Base-by-base conservation (phyloP, 1,284 basidiomycete species). In the Taiwanofungus camphoratus region DNA sequence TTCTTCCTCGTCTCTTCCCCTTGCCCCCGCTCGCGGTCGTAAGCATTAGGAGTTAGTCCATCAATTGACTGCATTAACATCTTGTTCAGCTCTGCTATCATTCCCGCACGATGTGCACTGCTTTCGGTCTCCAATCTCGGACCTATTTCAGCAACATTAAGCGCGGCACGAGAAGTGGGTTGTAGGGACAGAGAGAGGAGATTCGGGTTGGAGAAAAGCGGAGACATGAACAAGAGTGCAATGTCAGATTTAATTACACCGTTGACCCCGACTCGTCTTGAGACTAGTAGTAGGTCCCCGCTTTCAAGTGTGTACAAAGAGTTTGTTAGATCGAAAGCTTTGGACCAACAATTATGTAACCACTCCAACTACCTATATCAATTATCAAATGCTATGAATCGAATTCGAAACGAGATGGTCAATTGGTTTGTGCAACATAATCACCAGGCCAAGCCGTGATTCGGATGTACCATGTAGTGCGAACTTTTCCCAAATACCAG, bases 31-130 rank as follows among this genome's bases (percentile, higher is more conserved):
- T 42, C 3, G 20, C 21, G 3, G 20, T 7, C 20, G 1, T 15
- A 19, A 3, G 24, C 31, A 9, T 19, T 23, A 18, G 26, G 0
- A 20, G 22, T 1, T 29, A 57, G 42, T 21, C 57, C 54, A 12
- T 51, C 56, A 13, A 61, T 45, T 2, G 57, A 56, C 23, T 57
- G 45, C 46, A 60, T 62, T 30, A 62, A 21, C n/a, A 59, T 49
- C 24, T 42, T 50, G 26, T 61, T 56, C 13, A 62, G 49, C 4
- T 54, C 46, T 5, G 47, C 43, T n/a, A 57, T 43, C 40, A 59
- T 46, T 13, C 41, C 49, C 6, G 7, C 16, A 30, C 34, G 18
- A 13, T 33, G 11, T 8, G 31, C 31, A 7, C 8, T 18, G 11
- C 16, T 6, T 13, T 7, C 26, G 8, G 8, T 13, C 13, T 27